Conservation (phyloP, 169 alveolate species). For the Babesia gibsoni region DNA sequence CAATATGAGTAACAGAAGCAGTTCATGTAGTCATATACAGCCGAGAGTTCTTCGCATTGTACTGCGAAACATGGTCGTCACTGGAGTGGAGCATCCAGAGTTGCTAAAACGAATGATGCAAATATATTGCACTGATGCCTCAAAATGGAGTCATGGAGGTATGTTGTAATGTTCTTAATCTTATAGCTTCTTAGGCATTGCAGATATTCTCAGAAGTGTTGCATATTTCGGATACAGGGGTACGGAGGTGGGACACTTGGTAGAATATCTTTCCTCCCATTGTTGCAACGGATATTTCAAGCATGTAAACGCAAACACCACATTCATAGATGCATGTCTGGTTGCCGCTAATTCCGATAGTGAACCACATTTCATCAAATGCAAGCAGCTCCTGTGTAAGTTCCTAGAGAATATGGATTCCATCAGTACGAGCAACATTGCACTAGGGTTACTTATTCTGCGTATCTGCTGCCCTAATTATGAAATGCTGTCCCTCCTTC, state of each 20-base stretch:
- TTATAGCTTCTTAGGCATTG: constrained; percentile 11
- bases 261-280: neutral
- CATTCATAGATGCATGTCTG: constrained; percentile 13
- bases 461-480: neutral
- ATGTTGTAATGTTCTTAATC: neutral
- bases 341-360: neutral
- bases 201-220: constrained; percentile 11
- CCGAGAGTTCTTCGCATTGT: constrained; percentile 23
- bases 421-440: neutral
- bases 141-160: constrained; percentile 38
- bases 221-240: neutral
- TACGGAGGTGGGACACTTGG: neutral
- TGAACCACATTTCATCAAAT: neutral
- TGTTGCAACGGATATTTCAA: neutral
- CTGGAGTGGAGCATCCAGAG: constrained; percentile 2
- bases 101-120: neutral
- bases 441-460: neutral
- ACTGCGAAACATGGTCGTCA: constrained; percentile 11
- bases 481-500: neutral
- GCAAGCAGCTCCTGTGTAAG: neutral
- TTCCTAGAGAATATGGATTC: neutral
- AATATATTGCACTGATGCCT: constrained; percentile 1
- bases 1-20: too few species aligned
- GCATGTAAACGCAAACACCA: neutral
- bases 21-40: too few species aligned